A percentile compares a stretch with the other conserved stretches of the same genome.
Conservation (phyloP, 2,329 filamentous ascomycete species). For the Pestalotiopsis fici region DNA sequence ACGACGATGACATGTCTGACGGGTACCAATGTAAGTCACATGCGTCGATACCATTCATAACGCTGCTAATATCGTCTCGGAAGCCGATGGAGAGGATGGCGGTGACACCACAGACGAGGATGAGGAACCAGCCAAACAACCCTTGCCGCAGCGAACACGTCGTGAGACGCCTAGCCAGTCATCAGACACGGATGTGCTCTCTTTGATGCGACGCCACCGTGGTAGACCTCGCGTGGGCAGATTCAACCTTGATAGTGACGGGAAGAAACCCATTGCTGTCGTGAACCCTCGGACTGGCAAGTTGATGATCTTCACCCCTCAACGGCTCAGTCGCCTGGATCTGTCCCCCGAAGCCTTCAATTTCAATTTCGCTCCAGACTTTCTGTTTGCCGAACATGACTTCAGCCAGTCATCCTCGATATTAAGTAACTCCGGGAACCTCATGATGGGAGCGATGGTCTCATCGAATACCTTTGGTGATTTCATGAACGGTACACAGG, state of each 20-base stretch:
- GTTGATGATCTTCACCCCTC: constrained; percentile 65
- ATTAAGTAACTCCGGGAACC: constrained; percentile 67
- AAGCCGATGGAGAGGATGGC: constrained; percentile 44
- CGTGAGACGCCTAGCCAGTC: constrained; percentile 37
- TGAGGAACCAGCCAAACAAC: constrained; percentile 51
- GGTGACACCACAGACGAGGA: constrained; percentile 62
- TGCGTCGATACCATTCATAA: constrained; percentile 16
- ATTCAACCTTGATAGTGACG: constrained; percentile 54
- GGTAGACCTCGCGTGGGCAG: constrained; percentile 56
- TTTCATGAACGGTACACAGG: constrained; percentile 58
- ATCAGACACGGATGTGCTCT: constrained; percentile 53
- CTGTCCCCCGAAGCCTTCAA: constrained; percentile 58
- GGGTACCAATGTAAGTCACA: constrained; percentile 61
- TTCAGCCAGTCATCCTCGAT: constrained; percentile 52
- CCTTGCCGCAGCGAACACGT: constrained; percentile 48
- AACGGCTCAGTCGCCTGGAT: constrained; percentile 47
- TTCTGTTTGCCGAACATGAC: constrained; percentile 36
- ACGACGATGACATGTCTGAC: constrained; percentile 47
- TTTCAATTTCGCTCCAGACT: constrained; percentile 25
- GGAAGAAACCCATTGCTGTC: constrained; percentile 60
- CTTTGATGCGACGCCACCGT: constrained; percentile 45
- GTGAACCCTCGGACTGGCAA: constrained; percentile 58
- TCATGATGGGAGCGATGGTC: constrained; percentile 78
- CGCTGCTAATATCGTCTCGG: constrained; percentile 37
- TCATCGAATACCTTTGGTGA: constrained; percentile 57